Base-by-base conservation (phyloP, 768 basidiomycete genomes). In the Panaeolus papilionaceus region DNA sequence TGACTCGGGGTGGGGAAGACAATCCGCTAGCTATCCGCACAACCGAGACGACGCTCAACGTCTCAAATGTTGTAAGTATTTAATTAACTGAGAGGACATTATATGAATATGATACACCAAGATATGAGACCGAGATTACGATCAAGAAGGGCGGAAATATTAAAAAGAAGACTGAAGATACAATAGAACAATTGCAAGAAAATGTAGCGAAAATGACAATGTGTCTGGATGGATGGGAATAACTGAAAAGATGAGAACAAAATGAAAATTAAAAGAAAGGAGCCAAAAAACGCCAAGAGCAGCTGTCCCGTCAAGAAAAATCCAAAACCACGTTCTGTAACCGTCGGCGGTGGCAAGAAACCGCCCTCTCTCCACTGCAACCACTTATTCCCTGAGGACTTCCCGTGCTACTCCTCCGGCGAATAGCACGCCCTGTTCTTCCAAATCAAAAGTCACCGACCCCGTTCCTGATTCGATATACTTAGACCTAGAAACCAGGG, bases 381-480 rank as follows among this genome's bases (percentile, higher is more conserved):
- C 33, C 18, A 38, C 12, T 75, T 64, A 77, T 40, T 78, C 77
- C 58, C 71, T 75, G 63, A 79, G 69, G 16, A 77, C 74, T 63
- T 78, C 79, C 20, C 76, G 66, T 5, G 77, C 79, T 23, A 78
- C 72, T 23, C 73, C 75, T 6, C 76, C 79, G 33, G 77, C 74
- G 11, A 75, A 61, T 51, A 75, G 39, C n/a, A 74, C 68, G 2
- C 75, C 75, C 49, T 73, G 74, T 61, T 73, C 71, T 58, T 79
- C 77, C 44, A 72, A 67, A 64, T 76, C 74, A 37, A 75, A 64
- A 18, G 68, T 62, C 6, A 42, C 65, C 62, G 38, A 42, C 42
- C 67, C 65, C 33, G 51, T 67, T 23, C 69, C 68, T 23, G 67
- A 69, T 16, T 70, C 68, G 33, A 71, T 61, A 38, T 72, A 69